A percentile compares a stretch with the other conserved stretches of the same genome.
Evolutionary conservation across 257 asterid genomes (phyloP).

Genomic region (Solanum rostratum): DNA sequence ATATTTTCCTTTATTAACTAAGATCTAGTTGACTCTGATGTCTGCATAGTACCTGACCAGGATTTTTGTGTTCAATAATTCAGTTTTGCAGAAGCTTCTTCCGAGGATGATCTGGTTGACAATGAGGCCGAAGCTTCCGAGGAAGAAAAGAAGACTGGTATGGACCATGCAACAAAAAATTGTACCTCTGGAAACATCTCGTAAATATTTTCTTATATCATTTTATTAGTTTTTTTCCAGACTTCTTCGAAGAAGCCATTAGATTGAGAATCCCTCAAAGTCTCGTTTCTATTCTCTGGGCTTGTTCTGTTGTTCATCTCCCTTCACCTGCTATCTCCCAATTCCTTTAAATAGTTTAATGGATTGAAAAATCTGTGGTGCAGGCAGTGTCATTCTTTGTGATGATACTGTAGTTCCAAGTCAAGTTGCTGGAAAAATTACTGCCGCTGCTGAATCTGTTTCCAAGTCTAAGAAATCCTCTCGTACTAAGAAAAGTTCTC

Average conservation of each 20-base stretch:
- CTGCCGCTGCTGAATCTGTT: conserved; percentile 20
- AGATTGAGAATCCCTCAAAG: background rate
- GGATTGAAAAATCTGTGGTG: conserved; percentile 20
- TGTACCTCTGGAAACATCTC: conserved; percentile 23
- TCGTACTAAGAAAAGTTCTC: conserved; percentile 26
- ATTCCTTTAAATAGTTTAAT: conserved; percentile 35
- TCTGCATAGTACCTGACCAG: background rate
- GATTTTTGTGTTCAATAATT: background rate
- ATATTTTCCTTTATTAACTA: background rate
- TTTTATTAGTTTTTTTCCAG: background rate
- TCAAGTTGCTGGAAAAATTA: conserved; percentile 23
- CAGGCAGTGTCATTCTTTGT: conserved; percentile 25
- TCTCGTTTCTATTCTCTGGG: background rate
- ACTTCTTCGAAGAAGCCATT: background rate
- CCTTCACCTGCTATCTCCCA: conserved; percentile 9
- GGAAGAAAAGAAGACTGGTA: conserved; percentile 31
- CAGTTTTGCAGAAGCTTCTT: conserved; percentile 64
- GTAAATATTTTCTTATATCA: background rate
- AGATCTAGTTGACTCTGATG: background rate
- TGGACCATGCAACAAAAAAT: conserved; percentile 5
- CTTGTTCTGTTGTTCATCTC: conserved; percentile 1
- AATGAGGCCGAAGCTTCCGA: conserved; percentile 30
- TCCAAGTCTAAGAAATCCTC: conserved; percentile 23
- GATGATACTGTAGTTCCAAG: conserved; percentile 20
- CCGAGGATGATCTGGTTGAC: conserved; percentile 47